Evolutionary conservation across 306 rosid species (phyloP).

Genomic region (Mucuna pruriens): DNA sequence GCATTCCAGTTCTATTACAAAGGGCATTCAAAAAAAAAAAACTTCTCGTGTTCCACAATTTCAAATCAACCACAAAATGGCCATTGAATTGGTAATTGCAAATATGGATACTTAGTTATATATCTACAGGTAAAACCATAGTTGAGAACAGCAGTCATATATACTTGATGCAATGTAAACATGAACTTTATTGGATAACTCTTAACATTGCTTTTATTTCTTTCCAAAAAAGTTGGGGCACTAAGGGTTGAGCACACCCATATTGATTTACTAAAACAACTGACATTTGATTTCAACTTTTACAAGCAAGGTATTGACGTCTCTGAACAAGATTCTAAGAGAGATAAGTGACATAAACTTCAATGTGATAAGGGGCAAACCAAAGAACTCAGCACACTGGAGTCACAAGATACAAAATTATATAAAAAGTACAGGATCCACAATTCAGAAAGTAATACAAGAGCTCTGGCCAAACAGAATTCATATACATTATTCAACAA

Average conservation of each 20-base stretch:
- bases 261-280: background rate
- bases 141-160: background rate
- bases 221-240: background rate
- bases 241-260: background rate
- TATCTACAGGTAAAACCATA: background rate
- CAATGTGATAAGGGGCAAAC: background rate
- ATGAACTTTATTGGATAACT: background rate
- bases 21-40: background rate
- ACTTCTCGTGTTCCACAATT: background rate
- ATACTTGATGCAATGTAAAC: background rate
- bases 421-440: conserved; percentile 14
- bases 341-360: conserved; percentile 25
- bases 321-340: conserved; percentile 16
- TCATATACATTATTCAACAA: conserved; percentile 9
- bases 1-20: background rate
- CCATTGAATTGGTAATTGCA: background rate
- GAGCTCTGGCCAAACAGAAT: conserved; percentile 4
- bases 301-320: background rate
- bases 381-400: conserved; percentile 1
- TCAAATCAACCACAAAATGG: background rate
- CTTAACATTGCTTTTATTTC: background rate
- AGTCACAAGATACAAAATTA: background rate
- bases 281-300: background rate
- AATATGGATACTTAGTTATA: background rate
- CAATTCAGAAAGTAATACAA: background rate